phyloP scores from a whole-genome alignment of 1,139 yeast genomes.

The Zhuliangozyma parablackwelliae region DNA sequence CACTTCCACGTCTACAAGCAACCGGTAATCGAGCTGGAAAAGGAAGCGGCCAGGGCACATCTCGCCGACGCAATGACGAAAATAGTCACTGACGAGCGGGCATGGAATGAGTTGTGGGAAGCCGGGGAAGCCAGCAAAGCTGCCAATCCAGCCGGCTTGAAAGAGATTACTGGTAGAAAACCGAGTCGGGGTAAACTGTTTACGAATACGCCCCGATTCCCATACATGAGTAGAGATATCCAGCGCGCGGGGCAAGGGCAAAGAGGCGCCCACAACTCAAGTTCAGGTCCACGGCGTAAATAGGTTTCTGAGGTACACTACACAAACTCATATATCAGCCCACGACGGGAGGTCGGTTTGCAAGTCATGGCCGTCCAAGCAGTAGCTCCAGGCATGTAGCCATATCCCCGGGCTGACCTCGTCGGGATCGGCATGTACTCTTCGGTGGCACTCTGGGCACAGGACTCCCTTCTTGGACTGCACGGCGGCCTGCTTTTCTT shows the following conservation, averaged over 20 bases:
- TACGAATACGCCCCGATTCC: no score
- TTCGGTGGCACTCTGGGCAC: conserved; percentile 44
- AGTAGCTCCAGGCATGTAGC: conserved; percentile 47
- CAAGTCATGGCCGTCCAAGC: conserved; percentile 17
- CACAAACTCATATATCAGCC: conserved; percentile 17
- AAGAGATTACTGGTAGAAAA: no score
- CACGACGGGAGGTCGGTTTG: conserved; percentile 37
- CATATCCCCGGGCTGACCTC: conserved; percentile 28
- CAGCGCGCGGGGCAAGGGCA: no score
- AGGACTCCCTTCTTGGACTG: not conserved
- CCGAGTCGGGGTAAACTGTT: no score
- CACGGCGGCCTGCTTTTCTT: conserved; percentile 10
- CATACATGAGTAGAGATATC: no score
- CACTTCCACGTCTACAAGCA: conserved; percentile 29
- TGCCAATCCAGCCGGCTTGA: no score
- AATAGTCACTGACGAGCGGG: not conserved
- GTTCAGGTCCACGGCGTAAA: no score
- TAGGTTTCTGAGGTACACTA: no score
- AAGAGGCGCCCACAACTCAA: no score
- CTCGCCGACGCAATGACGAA: not conserved
- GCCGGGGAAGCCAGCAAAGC: no score
- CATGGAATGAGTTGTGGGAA: no score
- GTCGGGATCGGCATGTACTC: conserved; percentile 21
- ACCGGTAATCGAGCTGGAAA: conserved; percentile 33
- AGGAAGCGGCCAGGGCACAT: conserved; percentile 16